Evolutionary conservation across 176 grass and related monocot genomes (phyloP).

Genomic region (Metroxylon sagu): DNA sequence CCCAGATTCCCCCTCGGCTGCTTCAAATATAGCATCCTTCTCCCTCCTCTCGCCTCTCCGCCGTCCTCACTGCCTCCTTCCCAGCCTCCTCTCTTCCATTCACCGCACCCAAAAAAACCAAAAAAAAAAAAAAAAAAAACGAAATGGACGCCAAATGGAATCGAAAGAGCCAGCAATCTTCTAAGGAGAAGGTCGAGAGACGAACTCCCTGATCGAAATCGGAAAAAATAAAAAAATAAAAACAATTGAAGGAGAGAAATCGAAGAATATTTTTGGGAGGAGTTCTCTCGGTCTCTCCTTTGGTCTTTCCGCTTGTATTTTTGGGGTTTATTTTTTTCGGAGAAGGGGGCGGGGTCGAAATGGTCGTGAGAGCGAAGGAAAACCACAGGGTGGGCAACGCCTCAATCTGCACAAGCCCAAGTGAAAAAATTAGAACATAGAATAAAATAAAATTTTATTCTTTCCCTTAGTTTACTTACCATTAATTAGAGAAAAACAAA

Average conservation of each 20-base stretch:
- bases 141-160: slow-evolving; percentile 20
- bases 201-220: too few species aligned
- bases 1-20: slow-evolving; percentile 48
- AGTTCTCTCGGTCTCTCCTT: background rate
- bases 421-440: slow-evolving; percentile 1
- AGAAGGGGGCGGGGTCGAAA: background rate
- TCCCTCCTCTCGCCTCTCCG: slow-evolving; percentile 16
- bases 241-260: too few species aligned
- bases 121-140: background rate
- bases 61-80: background rate
- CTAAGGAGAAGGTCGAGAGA: background rate
- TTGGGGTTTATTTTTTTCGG: too few species aligned
- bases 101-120: background rate
- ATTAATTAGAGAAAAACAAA: too few species aligned
- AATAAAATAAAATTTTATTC: too few species aligned
- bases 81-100: slow-evolving; percentile 8
- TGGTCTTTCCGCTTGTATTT: background rate
- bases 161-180: background rate
- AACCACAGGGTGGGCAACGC: slow-evolving; percentile 27
- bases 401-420: slow-evolving; percentile 24
- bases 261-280: background rate
- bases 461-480: too few species aligned
- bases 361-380: slow-evolving; percentile 18
- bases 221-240: too few species aligned
- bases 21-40: slow-evolving; percentile 66